phyloP scores from a whole-genome alignment of 257 asterid genomes.

The Nicotiana obtusifolia region DNA sequence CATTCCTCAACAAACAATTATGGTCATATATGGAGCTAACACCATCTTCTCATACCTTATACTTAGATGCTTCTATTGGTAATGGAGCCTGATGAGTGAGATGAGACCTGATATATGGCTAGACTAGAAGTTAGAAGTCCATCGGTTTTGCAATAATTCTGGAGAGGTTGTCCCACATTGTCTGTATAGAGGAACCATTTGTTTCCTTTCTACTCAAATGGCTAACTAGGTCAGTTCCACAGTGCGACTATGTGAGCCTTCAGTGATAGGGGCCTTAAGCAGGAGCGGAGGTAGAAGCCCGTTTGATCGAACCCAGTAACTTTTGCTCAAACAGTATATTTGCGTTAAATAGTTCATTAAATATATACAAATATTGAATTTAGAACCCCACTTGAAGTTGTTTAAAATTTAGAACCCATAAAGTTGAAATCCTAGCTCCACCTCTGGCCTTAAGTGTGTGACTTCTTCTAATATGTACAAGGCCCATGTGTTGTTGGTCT shows the following conservation, averaged over 20 bases:
- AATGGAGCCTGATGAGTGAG: not conserved
- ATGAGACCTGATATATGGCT: not conserved
- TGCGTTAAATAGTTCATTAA: no score
- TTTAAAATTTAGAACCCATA: no score
- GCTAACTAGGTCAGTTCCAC: not conserved
- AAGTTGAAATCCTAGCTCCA: no score
- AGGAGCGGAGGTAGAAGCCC: no score
- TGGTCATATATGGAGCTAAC: not conserved
- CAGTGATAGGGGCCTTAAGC: not conserved
- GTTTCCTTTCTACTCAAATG: slow-evolving; percentile 1
- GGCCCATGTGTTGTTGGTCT: not conserved
- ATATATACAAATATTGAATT: no score
- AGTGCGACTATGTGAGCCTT: not conserved
- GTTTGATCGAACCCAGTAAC: no score
- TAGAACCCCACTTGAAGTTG: no score
- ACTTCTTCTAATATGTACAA: not conserved
- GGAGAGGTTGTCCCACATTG: not conserved
- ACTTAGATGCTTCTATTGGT: not conserved
- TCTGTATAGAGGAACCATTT: not conserved
- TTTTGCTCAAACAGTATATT: no score
- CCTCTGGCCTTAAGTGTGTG: not conserved
- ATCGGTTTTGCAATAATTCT: not conserved
- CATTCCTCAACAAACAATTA: not conserved
- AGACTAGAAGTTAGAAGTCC: not conserved
- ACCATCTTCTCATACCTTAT: not conserved